These are phyloP conservation scores for Spergularia marina DNA, from an alignment of 148 eudicot species.

Conservation along the genomic window DNA sequence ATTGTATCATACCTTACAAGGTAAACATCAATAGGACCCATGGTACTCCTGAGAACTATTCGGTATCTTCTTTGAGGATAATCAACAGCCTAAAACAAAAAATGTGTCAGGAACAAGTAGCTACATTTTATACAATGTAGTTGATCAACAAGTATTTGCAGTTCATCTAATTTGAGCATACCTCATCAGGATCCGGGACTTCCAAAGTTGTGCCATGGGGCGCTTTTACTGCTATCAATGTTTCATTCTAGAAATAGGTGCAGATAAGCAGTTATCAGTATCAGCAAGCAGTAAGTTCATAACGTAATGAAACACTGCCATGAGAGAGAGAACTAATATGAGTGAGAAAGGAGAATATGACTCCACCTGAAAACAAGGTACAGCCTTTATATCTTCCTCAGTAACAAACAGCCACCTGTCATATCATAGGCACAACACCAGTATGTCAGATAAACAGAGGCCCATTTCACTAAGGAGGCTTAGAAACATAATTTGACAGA, in stretches of 20 bases:
- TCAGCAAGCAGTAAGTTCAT: conserved; percentile 27
- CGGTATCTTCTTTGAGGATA: conserved; percentile 90
- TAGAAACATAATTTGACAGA: not conserved
- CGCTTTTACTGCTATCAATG: conserved; percentile 91
- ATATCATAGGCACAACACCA: conserved; percentile 7
- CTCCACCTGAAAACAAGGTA: conserved; percentile 89
- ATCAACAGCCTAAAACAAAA: conserved; percentile 62
- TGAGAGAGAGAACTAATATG: not conserved
- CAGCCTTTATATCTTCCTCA: conserved; percentile 85
- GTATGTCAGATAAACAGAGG: conserved; percentile 9
- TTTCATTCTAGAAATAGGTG: conserved; percentile 69
- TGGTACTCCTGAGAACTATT: conserved; percentile 87
- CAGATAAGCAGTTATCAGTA: conserved; percentile 11
- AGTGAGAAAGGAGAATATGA: not conserved
- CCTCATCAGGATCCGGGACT: conserved; percentile 94
- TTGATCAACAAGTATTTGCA: not conserved
- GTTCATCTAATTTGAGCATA: conserved; percentile 23
- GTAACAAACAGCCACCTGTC: conserved; percentile 91
- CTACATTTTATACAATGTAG: conserved; percentile 7
- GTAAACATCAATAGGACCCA: conserved; percentile 98
- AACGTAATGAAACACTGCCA: not conserved
- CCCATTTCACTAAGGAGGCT: not conserved
- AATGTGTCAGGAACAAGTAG: conserved; percentile 13
- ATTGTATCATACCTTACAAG: conserved; percentile 74
- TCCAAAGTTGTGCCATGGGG: conserved; percentile 98